phyloP scores from a whole-genome alignment of 768 basidiomycete genomes.

The Amanita subjunquillea region DNA sequence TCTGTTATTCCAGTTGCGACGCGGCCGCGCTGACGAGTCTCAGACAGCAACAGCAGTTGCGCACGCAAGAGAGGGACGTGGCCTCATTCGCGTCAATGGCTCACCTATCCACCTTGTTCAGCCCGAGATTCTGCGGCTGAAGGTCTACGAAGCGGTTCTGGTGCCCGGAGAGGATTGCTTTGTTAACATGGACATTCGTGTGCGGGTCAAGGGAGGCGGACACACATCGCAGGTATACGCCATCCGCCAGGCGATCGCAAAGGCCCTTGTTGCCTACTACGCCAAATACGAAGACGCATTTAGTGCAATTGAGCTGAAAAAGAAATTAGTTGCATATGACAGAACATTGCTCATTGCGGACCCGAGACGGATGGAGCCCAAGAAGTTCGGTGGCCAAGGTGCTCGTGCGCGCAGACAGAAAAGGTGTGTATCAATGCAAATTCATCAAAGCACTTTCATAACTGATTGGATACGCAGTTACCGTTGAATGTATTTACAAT shows the following conservation, averaged over 20 bases:
- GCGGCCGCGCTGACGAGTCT: conserved; percentile 6
- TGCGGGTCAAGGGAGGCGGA: conserved; percentile 98
- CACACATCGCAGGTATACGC: conserved; percentile 99
- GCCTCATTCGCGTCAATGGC: conserved; percentile 93
- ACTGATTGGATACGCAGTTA: conserved; percentile 41
- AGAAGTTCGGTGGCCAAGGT: conserved; percentile 98
- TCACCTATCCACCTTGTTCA: conserved; percentile 93
- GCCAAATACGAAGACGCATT: conserved; percentile 98
- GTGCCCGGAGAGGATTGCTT: conserved; percentile 89
- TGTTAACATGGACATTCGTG: conserved; percentile 84
- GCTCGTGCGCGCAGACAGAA: conserved; percentile 98
- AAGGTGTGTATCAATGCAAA: conserved; percentile 44
- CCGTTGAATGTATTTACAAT: conserved; percentile 43
- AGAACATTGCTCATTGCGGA: conserved; percentile 84
- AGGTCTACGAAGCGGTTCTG: conserved; percentile 96
- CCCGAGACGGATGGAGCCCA: conserved; percentile 96
- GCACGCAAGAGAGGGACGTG: conserved; percentile 92
- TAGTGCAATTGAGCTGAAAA: conserved; percentile 96
- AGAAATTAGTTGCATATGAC: conserved; percentile 95
- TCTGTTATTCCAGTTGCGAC: conserved; percentile 4
- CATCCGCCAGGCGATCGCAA: conserved; percentile 96
- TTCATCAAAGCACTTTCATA: conserved; percentile 1
- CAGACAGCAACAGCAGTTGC: conserved; percentile 98
- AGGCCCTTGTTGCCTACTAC: conserved; percentile 96
- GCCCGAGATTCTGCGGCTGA: conserved; percentile 93